Evolutionary conservation across 2,329 filamentous ascomycete genomes (phyloP), one percentile per base, ranked within the genome.

Genomic region (Nothophaeocryptopus gaeumannii): DNA sequence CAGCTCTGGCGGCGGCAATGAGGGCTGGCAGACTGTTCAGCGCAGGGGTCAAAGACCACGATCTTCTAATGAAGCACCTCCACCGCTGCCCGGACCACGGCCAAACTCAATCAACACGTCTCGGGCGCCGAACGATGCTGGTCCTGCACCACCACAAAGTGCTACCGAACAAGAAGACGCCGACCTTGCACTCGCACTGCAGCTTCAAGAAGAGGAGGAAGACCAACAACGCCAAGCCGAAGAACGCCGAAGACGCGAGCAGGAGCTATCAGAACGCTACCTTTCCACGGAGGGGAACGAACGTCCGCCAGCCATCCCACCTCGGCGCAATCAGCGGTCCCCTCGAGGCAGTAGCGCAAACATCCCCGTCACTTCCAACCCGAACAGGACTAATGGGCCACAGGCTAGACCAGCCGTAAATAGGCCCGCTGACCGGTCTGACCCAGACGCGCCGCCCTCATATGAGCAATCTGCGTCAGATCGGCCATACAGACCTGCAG

Each of bases 121-220:
- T 15, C 33, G 50, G 32, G 20, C 47, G 5, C 15, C 30, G 15
- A 38, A 31, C 15, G 35, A 40, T 11, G 39, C 36, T n/a, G 33
- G 51, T 12, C 30, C 54, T 5, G 29, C 12, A 4, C 8, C 48
- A 5, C 54, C 53, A 51, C 53, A 53, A 2, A 58, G 55, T 71
- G 77, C 56, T 77, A 85, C 71, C 79, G 95, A 74, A 83, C 75
- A 96, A 70, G 91, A 96, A 62, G 83, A 91, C 52, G 84, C 80
- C 45, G 88, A 93, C 53, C 72, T 96, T 29, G 93, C 93, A 0
- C 78, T 97, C 2, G 91, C 92, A 0, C 76, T 99, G 5, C 93
- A 97, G 65, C 79, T 96, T 1, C 92, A 97, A 67, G 93, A 97
- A 63, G 90, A 96, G 66, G 92, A 97, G 68, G 89, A 96, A 56